Evolutionary conservation across 2,329 filamentous ascomycete species (phyloP).

Genomic region (Alternaria brassicicola): DNA sequence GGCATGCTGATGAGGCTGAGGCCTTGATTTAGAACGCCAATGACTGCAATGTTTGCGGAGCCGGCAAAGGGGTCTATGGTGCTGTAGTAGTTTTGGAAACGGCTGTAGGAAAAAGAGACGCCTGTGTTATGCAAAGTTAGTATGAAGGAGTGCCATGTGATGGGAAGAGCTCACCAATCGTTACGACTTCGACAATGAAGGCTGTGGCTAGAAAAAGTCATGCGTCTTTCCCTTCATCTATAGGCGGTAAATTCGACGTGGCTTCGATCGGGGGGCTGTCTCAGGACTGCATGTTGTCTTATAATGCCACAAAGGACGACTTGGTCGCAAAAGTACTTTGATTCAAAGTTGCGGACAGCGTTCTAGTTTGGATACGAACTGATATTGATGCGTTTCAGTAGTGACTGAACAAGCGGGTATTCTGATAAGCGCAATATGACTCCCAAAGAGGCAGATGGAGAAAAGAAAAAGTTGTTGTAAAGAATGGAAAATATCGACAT

Average conservation of each 20-base stretch:
- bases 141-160: not conserved
- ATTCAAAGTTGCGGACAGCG: not conserved
- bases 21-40: slow-evolving; percentile 66
- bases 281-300: not conserved
- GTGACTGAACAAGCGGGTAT: not conserved
- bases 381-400: not conserved
- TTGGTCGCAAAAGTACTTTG: not conserved
- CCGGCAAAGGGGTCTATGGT: slow-evolving; percentile 63
- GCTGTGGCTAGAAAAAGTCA: slow-evolving; percentile 36
- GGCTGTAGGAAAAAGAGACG: slow-evolving; percentile 70
- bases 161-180: not conserved
- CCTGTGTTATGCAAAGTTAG: slow-evolving; percentile 51
- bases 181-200: slow-evolving; percentile 57
- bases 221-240: slow-evolving; percentile 24
- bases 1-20: slow-evolving; percentile 54
- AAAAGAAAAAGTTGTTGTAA: not conserved
- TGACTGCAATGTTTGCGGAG: slow-evolving; percentile 61
- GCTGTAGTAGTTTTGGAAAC: slow-evolving; percentile 73
- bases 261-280: not conserved
- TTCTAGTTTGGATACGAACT: not conserved
- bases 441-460: not conserved
- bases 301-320: not conserved
- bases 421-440: not conserved
- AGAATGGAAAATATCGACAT: not conserved
- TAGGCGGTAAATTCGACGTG: slow-evolving; percentile 16